These are phyloP conservation scores for Comarum palustre DNA, from an alignment of 306 rosid genomes.

Conservation along the genomic window DNA sequence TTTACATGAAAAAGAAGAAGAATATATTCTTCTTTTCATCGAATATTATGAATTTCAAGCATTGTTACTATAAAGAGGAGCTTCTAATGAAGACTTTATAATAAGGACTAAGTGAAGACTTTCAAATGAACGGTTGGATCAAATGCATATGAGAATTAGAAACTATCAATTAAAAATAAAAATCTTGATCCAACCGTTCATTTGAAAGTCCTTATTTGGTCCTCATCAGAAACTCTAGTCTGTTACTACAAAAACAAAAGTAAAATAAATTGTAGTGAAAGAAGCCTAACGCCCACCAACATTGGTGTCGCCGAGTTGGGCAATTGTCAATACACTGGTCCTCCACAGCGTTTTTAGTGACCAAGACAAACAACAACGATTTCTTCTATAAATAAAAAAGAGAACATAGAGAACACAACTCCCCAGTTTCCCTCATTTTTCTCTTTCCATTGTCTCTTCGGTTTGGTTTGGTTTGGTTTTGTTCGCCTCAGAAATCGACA, in stretches of 20 bases:
- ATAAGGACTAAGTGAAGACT: too few species aligned
- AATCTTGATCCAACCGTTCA: too few species aligned
- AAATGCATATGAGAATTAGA: too few species aligned
- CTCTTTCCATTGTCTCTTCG: background rate
- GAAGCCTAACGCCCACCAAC: slow-evolving; percentile 4
- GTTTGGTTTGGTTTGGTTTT: background rate
- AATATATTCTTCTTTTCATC: background rate
- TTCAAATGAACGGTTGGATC: too few species aligned
- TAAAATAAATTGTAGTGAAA: background rate
- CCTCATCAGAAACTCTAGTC: too few species aligned
- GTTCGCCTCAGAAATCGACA: slow-evolving; percentile 18
- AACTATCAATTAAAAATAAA: too few species aligned
- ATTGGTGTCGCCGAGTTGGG: slow-evolving; percentile 9
- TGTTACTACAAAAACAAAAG: background rate
- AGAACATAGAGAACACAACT: background rate
- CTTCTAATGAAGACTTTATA: too few species aligned
- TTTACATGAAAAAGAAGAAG: background rate
- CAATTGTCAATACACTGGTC: slow-evolving; percentile 24
- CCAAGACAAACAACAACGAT: slow-evolving; percentile 27
- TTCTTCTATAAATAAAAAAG: slow-evolving; percentile 21
- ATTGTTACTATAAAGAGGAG: too few species aligned
- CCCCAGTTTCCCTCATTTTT: slow-evolving; percentile 2
- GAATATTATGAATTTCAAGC: background rate
- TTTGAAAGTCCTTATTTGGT: too few species aligned
- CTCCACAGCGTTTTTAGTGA: background rate